Conservation (phyloP, 306 rosid species). For the Macrotyloma uniflorum region DNA sequence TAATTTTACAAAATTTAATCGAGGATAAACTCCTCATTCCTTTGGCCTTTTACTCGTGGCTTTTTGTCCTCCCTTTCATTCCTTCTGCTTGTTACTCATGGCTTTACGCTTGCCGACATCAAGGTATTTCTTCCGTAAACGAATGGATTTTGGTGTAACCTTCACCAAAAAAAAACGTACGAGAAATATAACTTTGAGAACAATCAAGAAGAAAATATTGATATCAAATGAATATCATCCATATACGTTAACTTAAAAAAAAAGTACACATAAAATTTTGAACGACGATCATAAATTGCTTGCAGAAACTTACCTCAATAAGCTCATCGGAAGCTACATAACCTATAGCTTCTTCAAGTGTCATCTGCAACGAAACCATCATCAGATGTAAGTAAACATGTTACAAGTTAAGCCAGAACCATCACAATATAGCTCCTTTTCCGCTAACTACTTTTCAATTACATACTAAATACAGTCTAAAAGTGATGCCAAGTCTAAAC, state of each 20-base stretch:
- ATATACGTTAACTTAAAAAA: neutral
- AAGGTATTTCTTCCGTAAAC: slow-evolving; percentile 87
- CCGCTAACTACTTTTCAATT: neutral
- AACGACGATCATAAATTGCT: neutral
- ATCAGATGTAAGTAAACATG: slow-evolving; percentile 34
- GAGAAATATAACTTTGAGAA: neutral
- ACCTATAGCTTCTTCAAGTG: slow-evolving; percentile 97
- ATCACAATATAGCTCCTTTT: neutral
- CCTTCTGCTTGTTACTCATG: slow-evolving; percentile 83
- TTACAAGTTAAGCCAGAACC: neutral
- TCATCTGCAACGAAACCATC: slow-evolving; percentile 68
- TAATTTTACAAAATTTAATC: slow-evolving; percentile 44
- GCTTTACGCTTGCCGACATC: slow-evolving; percentile 88
- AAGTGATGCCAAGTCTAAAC: slow-evolving; percentile 27
- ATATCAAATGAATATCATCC: neutral
- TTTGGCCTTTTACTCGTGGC: slow-evolving; percentile 63
- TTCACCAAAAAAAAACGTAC: slow-evolving; percentile 31
- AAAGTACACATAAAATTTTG: neutral
- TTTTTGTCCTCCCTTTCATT: slow-evolving; percentile 52
- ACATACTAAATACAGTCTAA: neutral
- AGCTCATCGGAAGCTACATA: slow-evolving; percentile 97
- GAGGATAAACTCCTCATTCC: slow-evolving; percentile 48
- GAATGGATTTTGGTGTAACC: slow-evolving; percentile 94
- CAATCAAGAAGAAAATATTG: neutral
- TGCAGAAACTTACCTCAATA: slow-evolving; percentile 69